Evolutionary conservation across 169 alveolate species (phyloP), one percentile per base, ranked within the genome.

Genomic region (Toxoplasma gondii): DNA sequence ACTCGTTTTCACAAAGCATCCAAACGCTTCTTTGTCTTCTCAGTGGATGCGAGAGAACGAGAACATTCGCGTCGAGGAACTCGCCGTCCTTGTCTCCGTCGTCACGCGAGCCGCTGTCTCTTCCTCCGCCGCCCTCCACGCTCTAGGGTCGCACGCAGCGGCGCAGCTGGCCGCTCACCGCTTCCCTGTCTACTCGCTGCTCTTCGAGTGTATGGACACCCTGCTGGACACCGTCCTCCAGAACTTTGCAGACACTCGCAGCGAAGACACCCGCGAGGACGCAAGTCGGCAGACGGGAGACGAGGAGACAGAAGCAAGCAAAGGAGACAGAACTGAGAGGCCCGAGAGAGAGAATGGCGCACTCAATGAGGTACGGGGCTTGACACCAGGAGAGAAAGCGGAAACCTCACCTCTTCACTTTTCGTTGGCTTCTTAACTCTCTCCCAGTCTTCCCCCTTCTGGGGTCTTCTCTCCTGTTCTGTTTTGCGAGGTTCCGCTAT

Each of bases 131-230:
- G 69, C 49, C 39, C 93, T 69, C 49, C 93, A 69, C 4, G 67
- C 53, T 1, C 67, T 78, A 5, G 93, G 87, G 22, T 87, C 74
- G n/a, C 87, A 90, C 10, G 93, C 93, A 43, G 93, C 93, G 22
- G 70, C 58, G 31, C 39, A 36, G 64, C 74, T 90, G 34, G 58
- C 93, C n/a, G 38, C 81, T 34, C 86, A 44, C 31, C 87, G 93
- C 74, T 34, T 90, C n/a, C 93, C 93, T 5, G 93, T 90, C 53
- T 90, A 90, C 45, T 90, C 93, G 41, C 93, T 90, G 16, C 80
- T 90, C 43, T 90, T 69, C 88, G 93, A 90, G 64, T 90, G 93
- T 43, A 64, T 90, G 86, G 93, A 90, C 70, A 38, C 67, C 74
- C 74, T 90, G 78, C 74, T 90, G 29, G 88, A 38, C 64, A 43